phyloP scores from a whole-genome alignment of 305 asterid genomes.

The Solanum hybrid region DNA sequence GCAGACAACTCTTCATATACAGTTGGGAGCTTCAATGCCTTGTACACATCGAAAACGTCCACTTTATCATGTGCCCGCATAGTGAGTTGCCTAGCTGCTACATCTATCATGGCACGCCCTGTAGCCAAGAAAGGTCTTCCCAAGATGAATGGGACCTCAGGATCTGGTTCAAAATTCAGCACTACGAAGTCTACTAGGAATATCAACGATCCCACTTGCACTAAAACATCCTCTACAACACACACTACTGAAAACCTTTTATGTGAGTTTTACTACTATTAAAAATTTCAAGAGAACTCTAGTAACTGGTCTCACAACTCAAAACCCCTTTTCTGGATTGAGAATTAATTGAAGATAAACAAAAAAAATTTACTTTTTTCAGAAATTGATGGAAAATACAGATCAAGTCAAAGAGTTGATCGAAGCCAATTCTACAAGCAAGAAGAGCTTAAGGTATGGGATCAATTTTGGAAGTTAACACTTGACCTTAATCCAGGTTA shows the following conservation, averaged over 20 bases:
- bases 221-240: no score
- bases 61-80: no score
- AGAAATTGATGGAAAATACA: not conserved
- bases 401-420: not conserved
- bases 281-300: not conserved
- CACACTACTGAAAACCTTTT: not conserved
- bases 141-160: no score
- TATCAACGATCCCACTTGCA: no score
- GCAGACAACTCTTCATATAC: no score
- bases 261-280: not conserved
- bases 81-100: no score
- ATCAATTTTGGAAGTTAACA: not conserved
- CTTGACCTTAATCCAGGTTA: not conserved
- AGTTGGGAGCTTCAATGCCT: no score
- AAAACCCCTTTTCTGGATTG: not conserved
- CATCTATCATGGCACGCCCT: no score
- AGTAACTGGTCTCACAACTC: not conserved
- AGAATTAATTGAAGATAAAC: not conserved
- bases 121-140: no score
- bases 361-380: not conserved
- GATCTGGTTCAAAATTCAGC: no score
- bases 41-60: no score
- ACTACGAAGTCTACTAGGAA: no score
- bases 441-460: not conserved
- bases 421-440: not conserved